phyloP scores from a whole-genome alignment of 306 rosid genomes.

The Macrotyloma uniflorum region DNA sequence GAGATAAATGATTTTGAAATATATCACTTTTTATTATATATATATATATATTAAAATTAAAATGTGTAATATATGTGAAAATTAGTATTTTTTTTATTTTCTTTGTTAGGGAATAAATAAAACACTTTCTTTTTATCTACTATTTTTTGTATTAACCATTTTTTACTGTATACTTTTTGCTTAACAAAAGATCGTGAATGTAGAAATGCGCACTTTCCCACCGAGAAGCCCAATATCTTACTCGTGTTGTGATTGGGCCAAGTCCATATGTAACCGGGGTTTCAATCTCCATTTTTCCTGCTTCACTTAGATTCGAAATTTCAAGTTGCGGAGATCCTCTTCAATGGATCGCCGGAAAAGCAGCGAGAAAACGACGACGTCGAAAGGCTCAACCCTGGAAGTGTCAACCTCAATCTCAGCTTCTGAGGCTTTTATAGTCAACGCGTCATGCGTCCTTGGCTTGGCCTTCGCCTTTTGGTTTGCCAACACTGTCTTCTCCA shows the following conservation, averaged over 20 bases:
- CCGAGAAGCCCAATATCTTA: not conserved
- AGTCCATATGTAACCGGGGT: not conserved
- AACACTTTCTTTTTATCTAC: too few species aligned
- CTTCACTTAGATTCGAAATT: not conserved
- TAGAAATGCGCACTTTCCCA: too few species aligned
- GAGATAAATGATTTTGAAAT: too few species aligned
- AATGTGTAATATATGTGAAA: too few species aligned
- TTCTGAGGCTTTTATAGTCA: slow-evolving; percentile 33
- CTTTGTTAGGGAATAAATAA: too few species aligned
- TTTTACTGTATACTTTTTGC: too few species aligned
- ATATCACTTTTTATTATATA: too few species aligned
- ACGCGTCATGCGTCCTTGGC: slow-evolving; percentile 22
- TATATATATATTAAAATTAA: too few species aligned
- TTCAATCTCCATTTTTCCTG: not conserved
- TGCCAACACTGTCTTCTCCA: slow-evolving; percentile 31
- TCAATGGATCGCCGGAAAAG: slow-evolving; percentile 37
- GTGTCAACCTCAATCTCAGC: slow-evolving; percentile 23
- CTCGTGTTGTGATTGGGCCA: not conserved
- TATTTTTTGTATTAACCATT: too few species aligned
- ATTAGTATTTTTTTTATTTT: too few species aligned
- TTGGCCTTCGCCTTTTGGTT: slow-evolving; percentile 34
- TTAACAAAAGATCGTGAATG: too few species aligned
- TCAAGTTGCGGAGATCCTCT: not conserved
- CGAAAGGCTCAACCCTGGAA: not conserved
- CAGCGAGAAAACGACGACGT: slow-evolving; percentile 13